A percentile compares a stretch with the other conserved stretches of the same genome.
phyloP scores from a whole-genome alignment of 2,329 filamentous ascomycete species.

The Nemania bipapillata region DNA sequence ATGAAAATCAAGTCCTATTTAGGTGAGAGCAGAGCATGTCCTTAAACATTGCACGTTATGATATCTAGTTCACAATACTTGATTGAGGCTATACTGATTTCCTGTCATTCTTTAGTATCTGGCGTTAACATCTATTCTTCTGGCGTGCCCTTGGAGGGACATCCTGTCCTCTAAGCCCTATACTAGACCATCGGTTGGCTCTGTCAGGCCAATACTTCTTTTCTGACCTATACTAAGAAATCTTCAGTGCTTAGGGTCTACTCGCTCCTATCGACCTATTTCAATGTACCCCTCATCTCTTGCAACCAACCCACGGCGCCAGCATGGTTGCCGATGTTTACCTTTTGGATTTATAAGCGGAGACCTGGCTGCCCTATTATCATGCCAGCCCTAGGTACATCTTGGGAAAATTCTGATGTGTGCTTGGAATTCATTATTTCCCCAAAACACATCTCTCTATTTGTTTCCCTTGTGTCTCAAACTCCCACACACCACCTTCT shows the following conservation, averaged over 20 bases:
- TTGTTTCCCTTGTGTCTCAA: conserved; percentile 10
- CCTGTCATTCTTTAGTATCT: not conserved
- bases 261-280: not conserved
- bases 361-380: conserved; percentile 19
- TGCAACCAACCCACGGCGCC: conserved; percentile 4
- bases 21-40: not conserved
- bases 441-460: conserved; percentile 8
- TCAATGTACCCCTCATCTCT: conserved; percentile 6
- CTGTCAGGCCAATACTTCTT: not conserved
- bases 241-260: not conserved
- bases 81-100: not conserved
- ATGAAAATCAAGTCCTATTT: not conserved
- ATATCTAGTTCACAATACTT: not conserved
- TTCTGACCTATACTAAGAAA: not conserved
- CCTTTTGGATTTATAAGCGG: not conserved
- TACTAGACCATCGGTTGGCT: not conserved
- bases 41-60: not conserved
- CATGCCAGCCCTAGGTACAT: conserved; percentile 18
- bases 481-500: conserved; percentile 20
- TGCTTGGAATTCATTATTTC: conserved; percentile 10
- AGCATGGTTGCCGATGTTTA: conserved; percentile 27
- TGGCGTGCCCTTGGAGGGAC: not conserved
- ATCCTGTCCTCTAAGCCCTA: not conserved
- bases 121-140: not conserved
- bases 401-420: conserved; percentile 20